Base-by-base conservation (phyloP, 164 flowering plant species). In the Hamamelis virginiana region DNA sequence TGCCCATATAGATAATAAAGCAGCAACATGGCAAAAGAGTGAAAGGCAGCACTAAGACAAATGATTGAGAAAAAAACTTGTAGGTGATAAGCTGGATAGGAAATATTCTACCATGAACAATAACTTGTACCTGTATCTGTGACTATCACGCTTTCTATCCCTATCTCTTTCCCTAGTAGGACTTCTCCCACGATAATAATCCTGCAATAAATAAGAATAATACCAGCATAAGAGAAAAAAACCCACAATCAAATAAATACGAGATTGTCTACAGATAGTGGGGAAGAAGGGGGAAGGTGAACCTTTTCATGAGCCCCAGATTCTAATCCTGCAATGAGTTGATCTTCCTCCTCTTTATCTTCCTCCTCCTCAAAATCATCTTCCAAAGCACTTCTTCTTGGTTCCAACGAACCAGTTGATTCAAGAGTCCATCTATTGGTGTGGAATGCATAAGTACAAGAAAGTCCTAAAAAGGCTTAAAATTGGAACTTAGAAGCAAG, bases 341-440 rank as follows among this genome's bases (percentile, higher is more conserved):
- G 88, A 3, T 87, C 97, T n/a, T 87, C 91, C 62, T 93, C 98
- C 65, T 92, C 98, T 64, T 90, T 89, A 64, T 93, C 97, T 77
- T 94, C 98, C 67, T 96, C 98, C 81, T 91, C 99, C 75, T 96
- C 99, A 78, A 90, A 96, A 76, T 96, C 99, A 82, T 96, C 99
- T 76, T 96, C 99, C 74, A 96, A 74, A n/a, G 93, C 98, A 83
- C 99, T 96, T 87, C 87, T 90, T 72, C 98, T 86, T 16, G 84
- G 95, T 59, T 89, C 95, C 74, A 96, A 67, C 43, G 85, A 56
- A 61, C 92, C 95, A 69, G 74, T 19, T 8, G 90, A 63, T 76
- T 96, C 99, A 72, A 96, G 91, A 67, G 84, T 88, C 96, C 89
- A 89, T 77, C 98, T 94, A 80, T 66, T 26, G 25, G 58, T 18